Evolutionary conservation across 1,139 yeast species (phyloP).

Genomic region (Yamadazyma oceani): DNA sequence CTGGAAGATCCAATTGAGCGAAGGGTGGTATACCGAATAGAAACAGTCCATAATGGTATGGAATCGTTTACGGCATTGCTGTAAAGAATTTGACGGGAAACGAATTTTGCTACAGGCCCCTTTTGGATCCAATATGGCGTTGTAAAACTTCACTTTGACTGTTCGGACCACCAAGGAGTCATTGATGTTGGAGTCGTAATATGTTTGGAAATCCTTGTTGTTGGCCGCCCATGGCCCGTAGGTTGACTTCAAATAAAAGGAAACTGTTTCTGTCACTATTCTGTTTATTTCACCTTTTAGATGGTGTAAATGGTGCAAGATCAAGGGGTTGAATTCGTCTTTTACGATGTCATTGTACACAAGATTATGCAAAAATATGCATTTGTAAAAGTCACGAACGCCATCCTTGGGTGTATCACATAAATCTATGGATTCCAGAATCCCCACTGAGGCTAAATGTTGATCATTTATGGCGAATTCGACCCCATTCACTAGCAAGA

Average conservation of each 20-base stretch:
- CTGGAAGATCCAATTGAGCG: slow-evolving; percentile 33
- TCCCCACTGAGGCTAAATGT: too few species aligned
- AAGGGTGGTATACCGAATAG: slow-evolving; percentile 27
- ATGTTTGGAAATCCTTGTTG: too few species aligned
- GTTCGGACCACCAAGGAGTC: too few species aligned
- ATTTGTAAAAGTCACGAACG: slow-evolving; percentile 1
- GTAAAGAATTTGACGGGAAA: neutral
- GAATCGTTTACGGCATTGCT: slow-evolving; percentile 2
- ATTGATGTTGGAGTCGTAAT: too few species aligned
- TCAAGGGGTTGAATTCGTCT: slow-evolving; percentile 15
- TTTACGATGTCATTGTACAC: neutral
- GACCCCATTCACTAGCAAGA: slow-evolving; percentile 9
- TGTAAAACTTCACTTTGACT: too few species aligned
- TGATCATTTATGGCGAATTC: slow-evolving; percentile 1
- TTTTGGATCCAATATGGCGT: too few species aligned
- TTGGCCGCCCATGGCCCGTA: too few species aligned
- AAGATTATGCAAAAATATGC: neutral
- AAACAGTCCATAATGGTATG: slow-evolving; percentile 13
- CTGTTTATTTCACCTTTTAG: too few species aligned
- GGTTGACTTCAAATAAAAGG: too few species aligned
- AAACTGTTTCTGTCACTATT: neutral
- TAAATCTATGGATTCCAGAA: neutral
- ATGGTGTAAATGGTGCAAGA: slow-evolving; percentile 4
- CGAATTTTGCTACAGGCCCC: neutral
- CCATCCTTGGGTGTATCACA: neutral